Conservation (phyloP, 768 basidiomycete species). For the Neoboletus magnificus region DNA sequence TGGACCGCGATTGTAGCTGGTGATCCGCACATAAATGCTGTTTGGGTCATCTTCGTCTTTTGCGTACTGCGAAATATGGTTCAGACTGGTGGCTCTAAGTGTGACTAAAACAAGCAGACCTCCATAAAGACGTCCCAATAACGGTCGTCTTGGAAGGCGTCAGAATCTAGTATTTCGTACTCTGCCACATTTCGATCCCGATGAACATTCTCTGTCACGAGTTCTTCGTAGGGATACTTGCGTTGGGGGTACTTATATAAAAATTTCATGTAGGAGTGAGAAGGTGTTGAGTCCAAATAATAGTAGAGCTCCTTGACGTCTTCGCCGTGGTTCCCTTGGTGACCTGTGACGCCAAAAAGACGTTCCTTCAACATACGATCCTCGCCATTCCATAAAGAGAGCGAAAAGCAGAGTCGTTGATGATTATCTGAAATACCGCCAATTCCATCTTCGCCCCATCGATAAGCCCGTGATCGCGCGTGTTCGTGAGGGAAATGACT, state of each 20-base stretch:
- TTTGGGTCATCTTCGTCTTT: slow-evolving; percentile 94
- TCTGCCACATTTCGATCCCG: slow-evolving; percentile 84
- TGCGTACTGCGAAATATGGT: slow-evolving; percentile 65
- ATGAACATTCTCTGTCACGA: slow-evolving; percentile 80
- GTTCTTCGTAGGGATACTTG: slow-evolving; percentile 89
- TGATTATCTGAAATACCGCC: slow-evolving; percentile 98
- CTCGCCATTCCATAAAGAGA: slow-evolving; percentile 92
- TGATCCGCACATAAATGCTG: slow-evolving; percentile 88
- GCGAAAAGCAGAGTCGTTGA: slow-evolving; percentile 84
- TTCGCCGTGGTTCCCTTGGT: slow-evolving; percentile 98
- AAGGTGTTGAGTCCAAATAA: slow-evolving; percentile 97
- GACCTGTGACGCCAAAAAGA: slow-evolving; percentile 92
- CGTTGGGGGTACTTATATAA: slow-evolving; percentile 98
- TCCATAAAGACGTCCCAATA: slow-evolving; percentile 99
- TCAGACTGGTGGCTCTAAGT: neutral
- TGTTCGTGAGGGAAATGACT: slow-evolving; percentile 93
- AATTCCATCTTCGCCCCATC: slow-evolving; percentile 99
- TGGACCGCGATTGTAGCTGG: slow-evolving; percentile 94
- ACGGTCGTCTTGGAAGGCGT: slow-evolving; percentile 83
- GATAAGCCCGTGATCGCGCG: slow-evolving; percentile 88
- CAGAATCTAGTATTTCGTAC: slow-evolving; percentile 92
- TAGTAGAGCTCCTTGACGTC: slow-evolving; percentile 99
- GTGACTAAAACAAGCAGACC: slow-evolving; percentile 44
- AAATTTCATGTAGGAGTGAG: slow-evolving; percentile 99
- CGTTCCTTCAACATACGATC: slow-evolving; percentile 97